These are phyloP conservation scores for Cordyceps cicadae DNA, from an alignment of 2,329 filamentous ascomycete genomes.

Conservation along the genomic window DNA sequence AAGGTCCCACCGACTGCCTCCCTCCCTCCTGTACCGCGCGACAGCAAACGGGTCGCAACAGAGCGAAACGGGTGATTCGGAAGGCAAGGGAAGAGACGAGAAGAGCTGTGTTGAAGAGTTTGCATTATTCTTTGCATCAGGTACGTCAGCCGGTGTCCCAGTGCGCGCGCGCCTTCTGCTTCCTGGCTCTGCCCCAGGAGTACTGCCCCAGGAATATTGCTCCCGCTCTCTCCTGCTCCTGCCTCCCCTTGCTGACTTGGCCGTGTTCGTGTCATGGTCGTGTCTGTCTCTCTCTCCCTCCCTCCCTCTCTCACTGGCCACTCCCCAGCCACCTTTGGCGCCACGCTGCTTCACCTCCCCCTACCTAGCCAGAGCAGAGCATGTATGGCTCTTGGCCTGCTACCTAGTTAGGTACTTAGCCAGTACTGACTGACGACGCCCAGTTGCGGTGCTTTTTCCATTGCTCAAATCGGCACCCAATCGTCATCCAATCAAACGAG, in stretches of 20 bases:
- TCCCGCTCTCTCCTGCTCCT: not conserved
- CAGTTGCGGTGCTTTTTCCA: not conserved
- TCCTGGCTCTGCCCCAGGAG: not conserved
- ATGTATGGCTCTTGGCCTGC: not conserved
- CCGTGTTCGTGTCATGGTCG: slow-evolving; percentile 7
- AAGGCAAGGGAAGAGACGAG: not conserved
- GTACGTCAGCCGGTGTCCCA: not conserved
- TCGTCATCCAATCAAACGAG: not conserved
- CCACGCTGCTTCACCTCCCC: not conserved
- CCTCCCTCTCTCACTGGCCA: not conserved
- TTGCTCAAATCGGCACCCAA: not conserved
- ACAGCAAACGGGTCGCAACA: slow-evolving; percentile 1
- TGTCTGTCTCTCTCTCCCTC: not conserved
- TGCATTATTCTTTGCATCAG: not conserved
- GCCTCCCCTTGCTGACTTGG: not conserved
- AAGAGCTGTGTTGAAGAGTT: not conserved
- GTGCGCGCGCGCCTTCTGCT: not conserved
- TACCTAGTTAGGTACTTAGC: no score
- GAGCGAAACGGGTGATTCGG: not conserved
- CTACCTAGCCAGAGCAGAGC: no score
- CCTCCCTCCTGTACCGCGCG: not conserved
- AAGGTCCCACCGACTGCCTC: not conserved
- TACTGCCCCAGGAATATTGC: not conserved
- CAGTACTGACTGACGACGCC: slow-evolving; percentile 4
- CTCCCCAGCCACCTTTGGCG: slow-evolving; percentile 5